Evolutionary conservation across 208 protist genomes (phyloP).

Genomic region (Tritrichomonas foetus): DNA sequence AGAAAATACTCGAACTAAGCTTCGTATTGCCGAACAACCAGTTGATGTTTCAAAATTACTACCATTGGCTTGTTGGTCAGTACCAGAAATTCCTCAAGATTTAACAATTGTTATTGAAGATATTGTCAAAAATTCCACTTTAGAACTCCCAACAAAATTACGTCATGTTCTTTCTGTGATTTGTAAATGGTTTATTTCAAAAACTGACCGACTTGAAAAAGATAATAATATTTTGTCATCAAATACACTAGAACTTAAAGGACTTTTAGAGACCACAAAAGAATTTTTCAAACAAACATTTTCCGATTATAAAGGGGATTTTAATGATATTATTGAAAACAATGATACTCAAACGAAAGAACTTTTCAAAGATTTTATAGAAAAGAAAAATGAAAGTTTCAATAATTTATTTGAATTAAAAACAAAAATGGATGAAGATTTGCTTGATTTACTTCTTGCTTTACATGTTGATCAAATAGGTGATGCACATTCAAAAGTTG

Average conservation of each 20-base stretch:
- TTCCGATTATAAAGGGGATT: background rate
- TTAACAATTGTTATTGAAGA: background rate
- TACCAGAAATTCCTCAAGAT: background rate
- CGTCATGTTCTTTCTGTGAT: background rate
- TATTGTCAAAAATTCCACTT: background rate
- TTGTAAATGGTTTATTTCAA: background rate
- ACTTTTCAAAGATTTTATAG: background rate
- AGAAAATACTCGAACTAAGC: no score
- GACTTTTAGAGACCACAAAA: background rate
- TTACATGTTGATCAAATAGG: background rate
- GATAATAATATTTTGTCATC: background rate
- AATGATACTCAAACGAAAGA: background rate
- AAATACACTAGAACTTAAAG: background rate
- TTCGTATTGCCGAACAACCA: background rate
- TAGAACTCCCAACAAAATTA: background rate
- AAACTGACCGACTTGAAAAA: background rate
- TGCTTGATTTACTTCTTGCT: background rate
- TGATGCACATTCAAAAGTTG: background rate
- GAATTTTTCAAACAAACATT: background rate
- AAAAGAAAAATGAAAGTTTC: background rate
- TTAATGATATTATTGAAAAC: background rate
- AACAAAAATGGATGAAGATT: background rate
- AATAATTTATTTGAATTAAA: background rate
- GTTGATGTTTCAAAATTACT: background rate
- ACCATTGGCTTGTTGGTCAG: background rate